Percentiles rank a stretch among this genome's conserved stretches.
phyloP scores from a whole-genome alignment of 148 eudicot species.

The Nepenthes gracilis region DNA sequence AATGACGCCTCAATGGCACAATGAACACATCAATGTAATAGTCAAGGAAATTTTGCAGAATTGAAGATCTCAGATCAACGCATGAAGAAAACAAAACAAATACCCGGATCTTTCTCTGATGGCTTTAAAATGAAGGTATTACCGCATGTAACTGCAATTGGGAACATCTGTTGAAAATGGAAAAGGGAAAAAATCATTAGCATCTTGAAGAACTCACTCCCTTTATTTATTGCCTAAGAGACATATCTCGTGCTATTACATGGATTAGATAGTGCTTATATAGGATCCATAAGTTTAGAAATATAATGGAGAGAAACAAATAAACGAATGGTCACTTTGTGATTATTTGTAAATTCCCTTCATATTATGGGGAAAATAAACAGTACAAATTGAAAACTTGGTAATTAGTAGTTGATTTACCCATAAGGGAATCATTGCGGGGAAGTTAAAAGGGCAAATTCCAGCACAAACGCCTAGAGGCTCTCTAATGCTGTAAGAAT shows the following conservation, averaged over 20 bases:
- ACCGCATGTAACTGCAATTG: conserved; percentile 84
- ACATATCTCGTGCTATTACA: too few relatives aligned
- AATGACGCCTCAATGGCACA: neutral
- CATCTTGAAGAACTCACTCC: neutral
- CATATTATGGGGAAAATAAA: too few relatives aligned
- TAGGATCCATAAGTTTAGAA: too few relatives aligned
- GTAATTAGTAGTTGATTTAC: conserved; percentile 21
- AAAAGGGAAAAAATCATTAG: conserved; percentile 4
- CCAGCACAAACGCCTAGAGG: conserved; percentile 99
- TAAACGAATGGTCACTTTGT: too few relatives aligned
- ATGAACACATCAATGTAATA: neutral
- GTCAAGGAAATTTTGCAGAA: neutral
- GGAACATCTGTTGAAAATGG: conserved; percentile 64
- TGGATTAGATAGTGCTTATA: too few relatives aligned
- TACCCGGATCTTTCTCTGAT: conserved; percentile 98
- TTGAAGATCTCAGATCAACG: neutral
- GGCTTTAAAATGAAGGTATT: conserved; percentile 88
- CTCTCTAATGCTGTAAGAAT: conserved; percentile 87
- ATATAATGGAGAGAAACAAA: too few relatives aligned
- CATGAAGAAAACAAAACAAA: conserved; percentile 4
- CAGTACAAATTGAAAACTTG: neutral
- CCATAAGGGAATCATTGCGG: conserved; percentile 97
- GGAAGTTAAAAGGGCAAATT: conserved; percentile 93
- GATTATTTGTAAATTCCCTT: too few relatives aligned
- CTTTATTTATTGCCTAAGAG: neutral